Evolutionary conservation across 441 rosid genomes (phyloP).

Genomic region (Syzygium syzygioides): DNA sequence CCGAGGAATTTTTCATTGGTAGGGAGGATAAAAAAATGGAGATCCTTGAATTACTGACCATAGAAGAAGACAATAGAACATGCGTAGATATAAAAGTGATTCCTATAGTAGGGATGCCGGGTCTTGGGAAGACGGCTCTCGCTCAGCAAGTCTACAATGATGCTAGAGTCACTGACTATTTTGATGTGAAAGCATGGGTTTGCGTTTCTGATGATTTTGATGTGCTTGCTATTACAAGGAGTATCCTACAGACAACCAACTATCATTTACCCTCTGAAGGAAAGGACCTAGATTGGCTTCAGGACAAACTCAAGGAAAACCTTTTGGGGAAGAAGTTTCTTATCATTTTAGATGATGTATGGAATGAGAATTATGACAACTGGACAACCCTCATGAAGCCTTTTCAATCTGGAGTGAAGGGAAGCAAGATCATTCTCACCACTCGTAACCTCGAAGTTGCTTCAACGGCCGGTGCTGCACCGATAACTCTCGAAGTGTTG

Average conservation of each 20-base stretch:
- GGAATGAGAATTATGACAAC: accelerated
- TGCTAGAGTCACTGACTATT: accelerated
- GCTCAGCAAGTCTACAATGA: neutral
- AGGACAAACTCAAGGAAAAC: neutral
- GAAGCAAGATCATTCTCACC: neutral
- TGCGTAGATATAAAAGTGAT: accelerated
- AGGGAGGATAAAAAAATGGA: neutral
- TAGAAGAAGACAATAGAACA: neutral
- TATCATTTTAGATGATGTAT: neutral
- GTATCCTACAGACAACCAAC: accelerated
- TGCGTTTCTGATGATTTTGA: neutral
- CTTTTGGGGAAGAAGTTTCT: neutral
- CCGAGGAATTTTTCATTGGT: accelerated
- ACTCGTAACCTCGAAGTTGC: neutral
- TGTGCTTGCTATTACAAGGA: accelerated
- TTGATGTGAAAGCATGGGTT: neutral
- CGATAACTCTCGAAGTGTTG: too few relatives aligned
- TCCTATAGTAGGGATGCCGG: accelerated
- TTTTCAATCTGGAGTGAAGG: neutral
- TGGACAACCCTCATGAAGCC: neutral
- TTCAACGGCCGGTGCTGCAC: too few relatives aligned
- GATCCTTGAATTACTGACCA: neutral
- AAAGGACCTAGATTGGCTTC: neutral
- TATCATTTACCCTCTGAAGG: accelerated
- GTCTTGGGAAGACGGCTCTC: neutral